phyloP scores from a whole-genome alignment of 1,284 basidiomycete species.

The Cutaneotrichosporon mucoides region DNA sequence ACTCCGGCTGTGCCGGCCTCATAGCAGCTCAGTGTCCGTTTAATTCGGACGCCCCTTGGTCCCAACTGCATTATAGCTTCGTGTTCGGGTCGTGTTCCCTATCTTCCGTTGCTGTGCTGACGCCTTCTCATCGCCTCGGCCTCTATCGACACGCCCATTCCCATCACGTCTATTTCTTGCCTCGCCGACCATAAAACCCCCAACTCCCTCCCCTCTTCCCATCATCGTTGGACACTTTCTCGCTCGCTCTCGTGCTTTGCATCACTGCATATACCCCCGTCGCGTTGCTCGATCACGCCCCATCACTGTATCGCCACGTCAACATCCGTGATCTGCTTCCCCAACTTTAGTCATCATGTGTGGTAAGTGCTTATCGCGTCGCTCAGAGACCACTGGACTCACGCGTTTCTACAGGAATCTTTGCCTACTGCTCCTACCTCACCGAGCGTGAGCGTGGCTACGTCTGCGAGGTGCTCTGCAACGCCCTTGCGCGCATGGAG shows the following conservation, averaged over 20 bases:
- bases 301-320: not conserved
- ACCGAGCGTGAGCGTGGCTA: conserved; percentile 93
- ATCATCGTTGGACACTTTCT: not conserved
- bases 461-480: conserved; percentile 85
- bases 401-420: conserved; percentile 63
- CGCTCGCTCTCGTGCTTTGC: not conserved
- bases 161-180: not conserved
- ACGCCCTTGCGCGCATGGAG: conserved; percentile 90
- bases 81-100: not conserved
- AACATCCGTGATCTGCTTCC: not conserved
- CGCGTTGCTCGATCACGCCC: not conserved
- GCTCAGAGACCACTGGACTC: not conserved
- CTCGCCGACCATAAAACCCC: not conserved
- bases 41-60: no score
- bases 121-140: not conserved
- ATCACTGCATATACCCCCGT: no score
- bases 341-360: conserved; percentile 15
- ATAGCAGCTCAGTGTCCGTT: not conserved
- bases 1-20: not conserved
- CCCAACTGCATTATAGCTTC: not conserved
- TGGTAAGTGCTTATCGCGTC: conserved; percentile 8
- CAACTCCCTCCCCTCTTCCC: not conserved
- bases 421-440: conserved; percentile 88
- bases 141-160: not conserved
- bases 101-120: not conserved